A percentile compares a stretch with the other conserved stretches of the same genome.
These are phyloP conservation scores for Cutaneotrichosporon dermatis DNA, from an alignment of 1,284 basidiomycete genomes.

Conservation along the genomic window DNA sequence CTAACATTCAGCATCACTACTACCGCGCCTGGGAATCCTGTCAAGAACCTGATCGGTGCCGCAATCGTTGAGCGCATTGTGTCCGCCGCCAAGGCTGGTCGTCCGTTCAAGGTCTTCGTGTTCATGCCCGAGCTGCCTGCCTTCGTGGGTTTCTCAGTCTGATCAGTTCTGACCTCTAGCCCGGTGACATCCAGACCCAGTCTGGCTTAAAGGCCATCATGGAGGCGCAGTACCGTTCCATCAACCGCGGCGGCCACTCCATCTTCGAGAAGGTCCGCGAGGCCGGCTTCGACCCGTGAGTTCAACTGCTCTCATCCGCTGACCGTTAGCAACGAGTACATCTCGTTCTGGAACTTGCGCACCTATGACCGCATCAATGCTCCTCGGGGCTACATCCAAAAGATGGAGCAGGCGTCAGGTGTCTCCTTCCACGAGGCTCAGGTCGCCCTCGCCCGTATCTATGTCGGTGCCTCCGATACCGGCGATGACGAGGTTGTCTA, in stretches of 20 bases:
- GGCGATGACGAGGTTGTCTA: slow-evolving; percentile 49
- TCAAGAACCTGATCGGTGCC: slow-evolving; percentile 72
- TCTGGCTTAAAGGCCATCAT: slow-evolving; percentile 59
- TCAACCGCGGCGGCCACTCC: slow-evolving; percentile 78
- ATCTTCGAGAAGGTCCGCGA: slow-evolving; percentile 77
- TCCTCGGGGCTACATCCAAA: slow-evolving; percentile 58
- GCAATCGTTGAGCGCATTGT: slow-evolving; percentile 79
- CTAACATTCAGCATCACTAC: slow-evolving; percentile 63
- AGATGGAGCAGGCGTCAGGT: slow-evolving; percentile 69
- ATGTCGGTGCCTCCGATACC: slow-evolving; percentile 55
- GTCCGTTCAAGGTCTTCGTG: slow-evolving; percentile 73
- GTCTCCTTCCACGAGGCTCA: slow-evolving; percentile 79
- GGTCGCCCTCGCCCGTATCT: slow-evolving; percentile 77
- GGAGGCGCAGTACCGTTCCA: slow-evolving; percentile 59
- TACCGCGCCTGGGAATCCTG: slow-evolving; percentile 58
- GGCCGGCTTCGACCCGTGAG: slow-evolving; percentile 74
- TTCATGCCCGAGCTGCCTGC: slow-evolving; percentile 62
- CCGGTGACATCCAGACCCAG: slow-evolving; percentile 73
- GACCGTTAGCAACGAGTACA: slow-evolving; percentile 41
- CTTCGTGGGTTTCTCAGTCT: slow-evolving; percentile 28
- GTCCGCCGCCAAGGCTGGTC: slow-evolving; percentile 63
- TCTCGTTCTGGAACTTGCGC: slow-evolving; percentile 80
- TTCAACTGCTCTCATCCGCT: neutral
- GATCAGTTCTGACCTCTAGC: slow-evolving; percentile 17
- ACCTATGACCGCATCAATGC: slow-evolving; percentile 88